Evolutionary conservation across 2,329 filamentous ascomycete species (phyloP), one percentile per base, ranked within the genome.

Genomic region (Blastomyces emzantsi): DNA sequence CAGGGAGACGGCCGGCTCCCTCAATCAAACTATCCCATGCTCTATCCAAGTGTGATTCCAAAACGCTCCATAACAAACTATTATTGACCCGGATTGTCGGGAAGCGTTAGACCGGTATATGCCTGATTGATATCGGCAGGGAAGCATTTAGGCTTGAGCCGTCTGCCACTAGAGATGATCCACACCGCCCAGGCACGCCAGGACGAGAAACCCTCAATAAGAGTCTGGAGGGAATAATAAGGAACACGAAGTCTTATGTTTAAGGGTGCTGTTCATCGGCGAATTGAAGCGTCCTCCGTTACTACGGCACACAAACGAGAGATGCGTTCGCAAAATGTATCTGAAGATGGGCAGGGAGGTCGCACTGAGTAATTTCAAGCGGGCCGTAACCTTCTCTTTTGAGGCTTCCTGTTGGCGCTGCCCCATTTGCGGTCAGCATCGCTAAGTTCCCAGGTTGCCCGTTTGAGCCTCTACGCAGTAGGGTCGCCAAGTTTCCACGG

Each of bases 51-150:
- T 11, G 36, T 13, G 22, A 25, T 15, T 22, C 13, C 11, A 58
- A 41, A 58, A 58, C n/a, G n/a, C 36, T 22, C 13, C n/a, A 41
- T 43, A 9, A 25, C 36, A 36, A 36, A 15, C 17, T 13, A 56
- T 39, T 28, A 58, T 43, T 43, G 55, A 58, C 36, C 55, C 55
- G 55, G 36, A 28, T 43, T 43, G 55, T 43, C 55, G 36, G 55
- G 55, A 43, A 41, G 55, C 17, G 8, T 33, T 28, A 28, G 25
- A 15, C 30, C 15, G 13, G 28, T 30, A n/a, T 55, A n/a, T 7
- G 30, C 28, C 28, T 22, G 15, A 36, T 28, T 36, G 30, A 39
- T 56, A 56, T 39, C 8, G 52, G 9, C 17, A 56, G 17, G 51
- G 30, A 56, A 39, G 30, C 17, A 19, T 22, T 56, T 30, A 36